Evolutionary conservation across 345 rosid genomes (phyloP).

Genomic region (Brassica juncea): DNA sequence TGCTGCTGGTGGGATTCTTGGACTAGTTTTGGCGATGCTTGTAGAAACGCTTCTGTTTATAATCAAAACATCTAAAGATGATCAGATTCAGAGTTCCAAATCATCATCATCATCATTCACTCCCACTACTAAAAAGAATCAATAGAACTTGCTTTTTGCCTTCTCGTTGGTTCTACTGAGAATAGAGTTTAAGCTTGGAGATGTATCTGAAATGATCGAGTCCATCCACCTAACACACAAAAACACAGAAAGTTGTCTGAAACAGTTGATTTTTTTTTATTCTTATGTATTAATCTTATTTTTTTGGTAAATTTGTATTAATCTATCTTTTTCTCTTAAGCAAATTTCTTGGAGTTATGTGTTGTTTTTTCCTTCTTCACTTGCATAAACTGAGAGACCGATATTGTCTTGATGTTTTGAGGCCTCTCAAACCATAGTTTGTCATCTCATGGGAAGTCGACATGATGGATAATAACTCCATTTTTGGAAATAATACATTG

Average conservation of each 20-base stretch:
- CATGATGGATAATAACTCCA: not conserved
- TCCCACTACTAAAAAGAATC: conserved; percentile 67
- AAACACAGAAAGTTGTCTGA: not conserved
- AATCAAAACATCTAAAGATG: conserved; percentile 64
- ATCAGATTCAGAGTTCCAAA: conserved; percentile 36
- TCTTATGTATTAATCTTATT: not conserved
- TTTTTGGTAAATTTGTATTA: not conserved
- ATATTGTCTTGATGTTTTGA: not conserved
- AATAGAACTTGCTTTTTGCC: conserved; percentile 40
- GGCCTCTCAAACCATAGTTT: not conserved
- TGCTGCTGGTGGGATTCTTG: conserved; percentile 95
- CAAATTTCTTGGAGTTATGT: not conserved
- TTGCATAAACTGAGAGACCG: not conserved
- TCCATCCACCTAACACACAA: not conserved
- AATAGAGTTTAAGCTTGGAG: conserved; percentile 14
- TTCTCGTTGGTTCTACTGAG: not conserved
- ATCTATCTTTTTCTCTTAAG: not conserved
- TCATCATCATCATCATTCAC: conserved; percentile 30
- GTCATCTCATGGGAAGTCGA: not conserved
- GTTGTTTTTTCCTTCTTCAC: not conserved
- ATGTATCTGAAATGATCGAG: not conserved
- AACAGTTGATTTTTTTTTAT: not conserved
- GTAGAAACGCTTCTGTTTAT: conserved; percentile 89
- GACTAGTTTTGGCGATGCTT: conserved; percentile 84
- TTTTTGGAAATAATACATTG: not conserved